Base-by-base conservation (phyloP, 805 yeast species). In the Dipodascus albidus region DNA sequence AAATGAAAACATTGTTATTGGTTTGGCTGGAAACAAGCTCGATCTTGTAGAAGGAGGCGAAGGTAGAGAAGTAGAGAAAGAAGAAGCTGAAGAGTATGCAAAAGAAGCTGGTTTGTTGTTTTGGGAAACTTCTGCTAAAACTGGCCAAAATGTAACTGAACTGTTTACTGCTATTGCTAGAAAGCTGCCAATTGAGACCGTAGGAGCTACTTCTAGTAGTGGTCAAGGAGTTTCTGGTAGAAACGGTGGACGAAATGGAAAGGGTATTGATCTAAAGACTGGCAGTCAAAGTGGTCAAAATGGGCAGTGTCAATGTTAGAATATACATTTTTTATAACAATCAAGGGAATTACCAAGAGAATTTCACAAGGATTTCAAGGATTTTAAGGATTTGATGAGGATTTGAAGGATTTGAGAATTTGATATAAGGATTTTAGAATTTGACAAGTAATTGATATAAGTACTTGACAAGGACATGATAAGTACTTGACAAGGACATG, bases 21-120 rank as follows among this genome's bases (percentile, higher is more conserved):
- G 91, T 33, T 67, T 93, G 8, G 85, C 91, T 2, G 99, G 98
- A 0, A 93, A 88, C 67, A 93, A 93, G 68, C 60, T 70, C 2
- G 99, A 93, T 67, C 66, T 89, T 49, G 65, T 74, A 35, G 63
- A 65, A 8, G 70, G 73, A 24, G 65, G 74, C 35, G 63, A 65
- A 6, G 70, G 73, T 27, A 67, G 89, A 52, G 70, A 75, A 56
- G 73, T 76, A 19, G 62, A 68, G 65, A 69, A 57, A 71, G 65
- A 59, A 14, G 64, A 61, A 6, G 76, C 74, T 8, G 61, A 67
- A 55, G 73, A 77, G 31, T 83, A 82, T 62, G 82, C 82, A 14
- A 72, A 70, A 52, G 83, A 79, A 56, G 71, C 75, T 21, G 76
- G 75, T 3, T 68, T 80, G 38, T 57, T 78, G 23, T 78, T 75